Base-by-base conservation (phyloP, 2,329 filamentous ascomycete species). In the Cylindrodendrum hubeiense region DNA sequence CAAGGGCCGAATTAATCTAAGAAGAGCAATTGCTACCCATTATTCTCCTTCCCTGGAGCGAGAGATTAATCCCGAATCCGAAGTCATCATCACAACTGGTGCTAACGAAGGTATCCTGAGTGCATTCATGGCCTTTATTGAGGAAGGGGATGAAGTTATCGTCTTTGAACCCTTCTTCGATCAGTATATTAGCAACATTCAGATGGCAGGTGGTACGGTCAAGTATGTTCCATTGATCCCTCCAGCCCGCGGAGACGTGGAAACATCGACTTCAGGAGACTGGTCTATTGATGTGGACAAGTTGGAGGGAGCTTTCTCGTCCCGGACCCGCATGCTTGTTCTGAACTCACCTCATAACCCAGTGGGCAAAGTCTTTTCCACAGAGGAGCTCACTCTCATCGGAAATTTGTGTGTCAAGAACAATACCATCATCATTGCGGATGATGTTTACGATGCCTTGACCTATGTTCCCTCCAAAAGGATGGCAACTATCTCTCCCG, bases 91-190 rank as follows among this genome's bases (percentile, higher is more conserved):
- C 78, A 98, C 95, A 12, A 98, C 95, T 1, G 93, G 93, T 39
- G 93, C 93, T 49, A 95, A 95, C 75, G 93, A 95, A 81, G 91
- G 93, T 74, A 98, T 98, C 93, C 85, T 98, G 66, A 95, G 93
- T 76, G 95, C 94, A 0, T 98, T 98, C 77, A 98, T 98, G 95
- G 95, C 88, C 5, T 98, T 98, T 75, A 89, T 98, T 64, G 95
- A 98, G 80, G 87, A 89, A 1, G 95, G 93, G 13, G 95, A 98
- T 77, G 95, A 98, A 80, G 95, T 97, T 69, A 97, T 98, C 70
- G 88, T 98, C 60, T 97, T 98, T 78, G 95, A 98, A 82, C 95
- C 95, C 7, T 98, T 97, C 82, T 98, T 98, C 78, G 95, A 98
- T 81, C 95, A 98, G 89, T 92, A 97, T 79, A 96, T 98, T 72